Conservation (phyloP, 192 early-diverging fungal species). For the Coemansia sp. region DNA sequence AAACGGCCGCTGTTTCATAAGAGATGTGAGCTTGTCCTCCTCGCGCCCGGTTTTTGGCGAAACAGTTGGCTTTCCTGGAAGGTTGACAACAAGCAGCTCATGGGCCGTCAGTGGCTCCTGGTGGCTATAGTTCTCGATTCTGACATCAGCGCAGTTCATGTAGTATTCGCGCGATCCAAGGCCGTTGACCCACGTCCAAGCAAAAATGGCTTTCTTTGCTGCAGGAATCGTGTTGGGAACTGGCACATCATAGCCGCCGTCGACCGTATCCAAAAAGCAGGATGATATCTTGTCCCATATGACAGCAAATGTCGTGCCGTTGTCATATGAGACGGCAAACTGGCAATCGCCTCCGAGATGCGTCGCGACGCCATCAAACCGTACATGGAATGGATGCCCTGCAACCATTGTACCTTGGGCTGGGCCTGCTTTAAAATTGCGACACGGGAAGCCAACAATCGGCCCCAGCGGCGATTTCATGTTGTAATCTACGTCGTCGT, state of each 20-base stretch:
- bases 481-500: slow-evolving; percentile 54
- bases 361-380: slow-evolving; percentile 56
- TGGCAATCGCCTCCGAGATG: slow-evolving; percentile 74
- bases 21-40: slow-evolving; percentile 31
- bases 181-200: slow-evolving; percentile 70
- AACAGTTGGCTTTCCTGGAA: slow-evolving; percentile 37
- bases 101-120: slow-evolving; percentile 51
- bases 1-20: slow-evolving; percentile 47
- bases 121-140: slow-evolving; percentile 54
- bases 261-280: slow-evolving; percentile 51
- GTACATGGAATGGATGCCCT: slow-evolving; percentile 55
- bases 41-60: slow-evolving; percentile 39
- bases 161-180: slow-evolving; percentile 67
- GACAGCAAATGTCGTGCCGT: slow-evolving; percentile 63
- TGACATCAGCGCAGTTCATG: slow-evolving; percentile 69
- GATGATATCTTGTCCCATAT: slow-evolving; percentile 57
- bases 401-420: slow-evolving; percentile 49
- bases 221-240: slow-evolving; percentile 63
- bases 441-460: slow-evolving; percentile 50
- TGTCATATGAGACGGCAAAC: slow-evolving; percentile 65
- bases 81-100: slow-evolving; percentile 52
- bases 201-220: slow-evolving; percentile 57
- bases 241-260: slow-evolving; percentile 55
- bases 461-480: slow-evolving; percentile 54
- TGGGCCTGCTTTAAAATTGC: slow-evolving; percentile 45